Evolutionary conservation across 2,329 filamentous ascomycete genomes (phyloP), one percentile per base, ranked within the genome.

Genomic region (Fusarium albosuccineum): DNA sequence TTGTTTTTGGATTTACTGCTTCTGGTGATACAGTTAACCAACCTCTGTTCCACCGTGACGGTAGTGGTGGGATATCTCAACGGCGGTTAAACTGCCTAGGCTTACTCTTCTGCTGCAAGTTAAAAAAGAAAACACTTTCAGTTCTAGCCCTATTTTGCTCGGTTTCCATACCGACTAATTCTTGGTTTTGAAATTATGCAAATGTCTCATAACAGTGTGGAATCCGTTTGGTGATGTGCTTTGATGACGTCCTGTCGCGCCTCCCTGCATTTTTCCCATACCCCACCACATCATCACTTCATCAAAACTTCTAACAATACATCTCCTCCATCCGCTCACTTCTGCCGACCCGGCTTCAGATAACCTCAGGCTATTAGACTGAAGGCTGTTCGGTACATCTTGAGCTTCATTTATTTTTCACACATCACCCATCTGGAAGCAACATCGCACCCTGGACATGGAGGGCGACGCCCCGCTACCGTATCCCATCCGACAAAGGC

Each of bases 381-480:
- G 34, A 41, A 48, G 16, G 6, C 6, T 9, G 4, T 14, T 16
- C 3, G 11, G 3, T 46, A 51, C 3, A 9, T 30, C 17, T 29
- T 2, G 29, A 7, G 5, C 10, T 27, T 26, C 11, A 3, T 17
- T 50, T 40, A 42, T 42, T 14, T 26, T 27, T 7, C 17, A 46
- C n/a, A 39, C n/a, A 26, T 13, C 26, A 6, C 26, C 41, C 39
- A n/a, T 6, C 13, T 42, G 34, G 27, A 27, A 37, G 6, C 54
- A 14, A 34, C 33, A 29, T 34, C 37, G 8, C 59, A 29, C 40
- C 45, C 40, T 54, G 54, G 52, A 45, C 58, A 76, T 75, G 72
- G 74, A 76, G 51, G 51, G 64, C 37, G 69, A 68, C 45, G 17
- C 57, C 22, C 58, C 68, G 9, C 27, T 65, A 13, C 49, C 67